Conservation (phyloP, 768 basidiomycete species). For the Podaxis pistillaris region DNA sequence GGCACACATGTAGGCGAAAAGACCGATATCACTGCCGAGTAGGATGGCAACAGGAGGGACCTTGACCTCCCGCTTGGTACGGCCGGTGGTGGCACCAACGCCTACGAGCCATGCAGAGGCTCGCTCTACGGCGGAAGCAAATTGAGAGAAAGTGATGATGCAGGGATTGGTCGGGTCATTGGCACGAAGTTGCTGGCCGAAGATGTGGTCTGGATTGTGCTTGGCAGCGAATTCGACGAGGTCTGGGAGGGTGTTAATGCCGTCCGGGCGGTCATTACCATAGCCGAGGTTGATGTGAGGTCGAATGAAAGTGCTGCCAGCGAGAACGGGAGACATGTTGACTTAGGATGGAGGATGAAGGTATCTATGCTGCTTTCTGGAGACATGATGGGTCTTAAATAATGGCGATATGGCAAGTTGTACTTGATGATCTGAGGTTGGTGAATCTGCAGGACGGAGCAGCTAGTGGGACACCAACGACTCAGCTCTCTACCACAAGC, state of each 20-base stretch:
- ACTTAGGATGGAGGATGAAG: background rate
- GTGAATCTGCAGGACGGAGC: too few species aligned
- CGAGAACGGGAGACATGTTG: constrained; percentile 5
- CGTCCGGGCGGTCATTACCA: constrained; percentile 23
- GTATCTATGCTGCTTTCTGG: background rate
- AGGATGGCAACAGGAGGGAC: constrained; percentile 35
- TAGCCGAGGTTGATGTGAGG: constrained; percentile 35
- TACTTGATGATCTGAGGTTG: background rate
- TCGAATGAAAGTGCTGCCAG: constrained; percentile 29
- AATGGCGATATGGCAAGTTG: background rate
- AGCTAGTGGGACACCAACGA: too few species aligned
- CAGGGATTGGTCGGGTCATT: constrained; percentile 21
- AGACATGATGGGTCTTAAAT: background rate
- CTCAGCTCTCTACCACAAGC: background rate
- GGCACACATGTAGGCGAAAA: constrained; percentile 37
- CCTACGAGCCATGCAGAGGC: constrained; percentile 33
- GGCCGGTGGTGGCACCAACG: constrained; percentile 26
- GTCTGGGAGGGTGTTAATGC: constrained; percentile 34
- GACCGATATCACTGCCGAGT: constrained; percentile 34
- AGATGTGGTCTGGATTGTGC: constrained; percentile 34
- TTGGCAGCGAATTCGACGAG: constrained; percentile 34
- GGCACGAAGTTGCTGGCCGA: constrained; percentile 31
- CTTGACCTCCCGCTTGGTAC: constrained; percentile 21
- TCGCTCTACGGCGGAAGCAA: constrained; percentile 30
- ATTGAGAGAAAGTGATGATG: constrained; percentile 33